Evolutionary conservation across 768 basidiomycete genomes (phyloP), one percentile per base, ranked within the genome.

Genomic region (Suillus clintonianus): DNA sequence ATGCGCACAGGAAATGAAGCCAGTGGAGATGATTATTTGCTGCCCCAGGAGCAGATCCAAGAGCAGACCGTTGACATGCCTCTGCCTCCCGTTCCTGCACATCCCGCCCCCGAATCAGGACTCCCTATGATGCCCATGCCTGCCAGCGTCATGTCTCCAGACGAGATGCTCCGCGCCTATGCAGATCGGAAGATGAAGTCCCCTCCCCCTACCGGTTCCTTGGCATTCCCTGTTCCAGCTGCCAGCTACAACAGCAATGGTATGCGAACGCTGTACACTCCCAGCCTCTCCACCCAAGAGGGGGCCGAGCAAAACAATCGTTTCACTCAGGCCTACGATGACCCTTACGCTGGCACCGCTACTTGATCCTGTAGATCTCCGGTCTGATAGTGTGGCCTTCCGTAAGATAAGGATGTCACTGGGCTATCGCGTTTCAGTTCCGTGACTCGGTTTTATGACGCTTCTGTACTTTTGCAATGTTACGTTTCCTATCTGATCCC

Each of bases 81-180:
- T 24, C 62, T 70, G 53, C 74, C 76, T 37, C 80, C 80, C 5
- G 70, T 70, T 56, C 75, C 79, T 61, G 72, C 65, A 45, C 70
- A 73, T 63, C 37, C 74, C 55, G 65, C 65, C 3, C 66, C 79
- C 53, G 62, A 73, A 55, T 81, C 84, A 30, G 83, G 62, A 45
- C 63, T 78, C 54, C 65, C 73, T 53, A 82, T 82, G 79, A 78
- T 79, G 67, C 69, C 81, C 2, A 68, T 78, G 69, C 79, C 81
- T 30, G 79, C 75, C 2, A 78, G 68, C 39, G 67, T 76, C 55
- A 84, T 84, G 83, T 81, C 82, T 1, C 91, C 91, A 4, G 91
- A 93, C 70, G 91, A 85, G 30, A 89, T 92, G 87, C 79, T 92
- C 51, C 85, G 88, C 42, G 89, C 88, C 1, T 92, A 91, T 64